A percentile compares a stretch with the other conserved stretches of the same genome.
phyloP scores from a whole-genome alignment of 2,329 filamentous ascomycete genomes.

The Coniochaeta pulveracea region DNA sequence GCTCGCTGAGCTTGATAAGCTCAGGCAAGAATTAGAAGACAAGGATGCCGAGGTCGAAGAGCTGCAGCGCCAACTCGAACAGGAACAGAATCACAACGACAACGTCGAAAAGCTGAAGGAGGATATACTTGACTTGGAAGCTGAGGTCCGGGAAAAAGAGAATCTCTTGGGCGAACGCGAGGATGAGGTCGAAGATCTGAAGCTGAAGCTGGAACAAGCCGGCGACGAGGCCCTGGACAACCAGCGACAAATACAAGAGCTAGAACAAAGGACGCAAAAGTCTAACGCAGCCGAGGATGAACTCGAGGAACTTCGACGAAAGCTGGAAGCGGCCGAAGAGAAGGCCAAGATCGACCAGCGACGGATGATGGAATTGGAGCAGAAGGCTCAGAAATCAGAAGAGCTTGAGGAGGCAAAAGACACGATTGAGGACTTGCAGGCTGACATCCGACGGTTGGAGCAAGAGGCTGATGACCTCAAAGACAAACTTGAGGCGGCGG shows the following conservation, averaged over 20 bases:
- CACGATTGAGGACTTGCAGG: constrained; percentile 47
- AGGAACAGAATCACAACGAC: constrained; percentile 42
- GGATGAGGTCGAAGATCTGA: constrained; percentile 61
- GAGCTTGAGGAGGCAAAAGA: constrained; percentile 45
- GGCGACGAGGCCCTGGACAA: constrained; percentile 28
- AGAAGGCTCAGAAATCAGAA: constrained; percentile 38
- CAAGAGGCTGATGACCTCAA: constrained; percentile 43
- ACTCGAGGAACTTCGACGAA: constrained; percentile 49
- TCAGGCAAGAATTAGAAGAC: constrained; percentile 45
- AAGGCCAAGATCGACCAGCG: constrained; percentile 45
- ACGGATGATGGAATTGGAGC: constrained; percentile 42
- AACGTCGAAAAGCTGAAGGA: constrained; percentile 58
- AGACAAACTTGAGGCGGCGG: constrained; percentile 40
- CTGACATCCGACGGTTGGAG: constrained; percentile 39
- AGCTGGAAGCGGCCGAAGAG: constrained; percentile 37
- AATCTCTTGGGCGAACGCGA: constrained; percentile 62
- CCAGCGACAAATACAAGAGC: constrained; percentile 20
- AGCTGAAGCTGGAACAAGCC: constrained; percentile 36
- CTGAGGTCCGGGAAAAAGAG: constrained; percentile 65
- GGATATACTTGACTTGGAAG: constrained; percentile 65
- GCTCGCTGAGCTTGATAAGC: constrained; percentile 44
- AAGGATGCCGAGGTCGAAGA: constrained; percentile 50
- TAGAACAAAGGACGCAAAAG: constrained; percentile 8
- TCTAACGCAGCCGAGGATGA: constrained; percentile 62
- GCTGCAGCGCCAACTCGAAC: constrained; percentile 46